These are phyloP conservation scores for Parietaria judaica DNA, from an alignment of 306 rosid genomes.

Conservation along the genomic window DNA sequence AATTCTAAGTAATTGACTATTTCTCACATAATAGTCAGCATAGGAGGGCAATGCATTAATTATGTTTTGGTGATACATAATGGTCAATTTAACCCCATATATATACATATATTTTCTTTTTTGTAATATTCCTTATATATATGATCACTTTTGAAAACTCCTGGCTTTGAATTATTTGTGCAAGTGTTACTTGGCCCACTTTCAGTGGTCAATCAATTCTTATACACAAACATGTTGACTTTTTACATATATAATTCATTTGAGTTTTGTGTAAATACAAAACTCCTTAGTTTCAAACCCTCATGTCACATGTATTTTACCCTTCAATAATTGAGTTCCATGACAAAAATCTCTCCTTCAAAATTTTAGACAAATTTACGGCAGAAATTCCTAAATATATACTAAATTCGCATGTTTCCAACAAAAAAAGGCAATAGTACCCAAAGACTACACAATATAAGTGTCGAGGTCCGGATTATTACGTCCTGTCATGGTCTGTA, in stretches of 20 bases:
- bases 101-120: background rate
- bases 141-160: slow-evolving; percentile 12
- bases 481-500: no score
- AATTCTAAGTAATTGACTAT: slow-evolving; percentile 4
- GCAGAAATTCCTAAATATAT: no score
- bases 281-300: slow-evolving; percentile 16
- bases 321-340: slow-evolving; percentile 11
- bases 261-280: slow-evolving; percentile 5
- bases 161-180: slow-evolving; percentile 18
- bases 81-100: slow-evolving; percentile 1
- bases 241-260: slow-evolving; percentile 8
- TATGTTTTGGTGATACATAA: background rate
- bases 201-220: slow-evolving; percentile 43
- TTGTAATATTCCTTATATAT: background rate
- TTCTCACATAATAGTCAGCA: slow-evolving; percentile 7
- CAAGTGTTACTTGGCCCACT: slow-evolving; percentile 6
- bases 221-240: slow-evolving; percentile 42
- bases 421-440: no score
- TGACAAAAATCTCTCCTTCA: no score
- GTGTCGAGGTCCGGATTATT: no score
- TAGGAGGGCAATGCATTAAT: slow-evolving; percentile 10
- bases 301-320: slow-evolving; percentile 27
- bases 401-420: no score
- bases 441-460: no score
- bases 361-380: no score